Evolutionary conservation across 23 red algal genomes (phyloP).

Genomic region (Porphyridium purpureum): DNA sequence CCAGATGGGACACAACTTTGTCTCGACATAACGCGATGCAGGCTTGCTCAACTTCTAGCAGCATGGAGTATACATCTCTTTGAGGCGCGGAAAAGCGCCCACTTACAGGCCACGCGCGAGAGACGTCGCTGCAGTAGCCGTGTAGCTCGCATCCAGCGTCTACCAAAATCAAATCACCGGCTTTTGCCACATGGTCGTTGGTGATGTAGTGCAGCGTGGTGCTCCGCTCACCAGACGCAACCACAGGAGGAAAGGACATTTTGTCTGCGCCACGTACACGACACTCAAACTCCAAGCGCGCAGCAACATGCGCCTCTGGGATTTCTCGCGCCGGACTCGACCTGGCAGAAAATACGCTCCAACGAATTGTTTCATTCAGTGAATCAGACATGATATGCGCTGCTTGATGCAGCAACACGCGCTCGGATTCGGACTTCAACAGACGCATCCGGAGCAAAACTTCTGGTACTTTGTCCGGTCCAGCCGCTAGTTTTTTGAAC

Average conservation of each 20-base stretch:
- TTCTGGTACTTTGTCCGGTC: constrained; percentile 5
- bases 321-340: constrained; percentile 1
- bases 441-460: constrained; percentile 23
- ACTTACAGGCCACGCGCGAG: constrained; percentile 57
- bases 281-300: constrained; percentile 34
- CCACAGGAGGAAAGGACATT: constrained; percentile 74
- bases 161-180: constrained; percentile 66
- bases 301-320: constrained; percentile 40
- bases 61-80: constrained; percentile 44
- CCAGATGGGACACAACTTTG: too few species aligned
- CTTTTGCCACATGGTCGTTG: constrained; percentile 22
- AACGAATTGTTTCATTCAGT: constrained; percentile 40
- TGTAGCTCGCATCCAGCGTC: constrained; percentile 65
- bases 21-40: constrained; percentile 34
- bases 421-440: constrained; percentile 61
- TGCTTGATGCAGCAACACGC: constrained; percentile 28
- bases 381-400: constrained; percentile 17
- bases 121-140: constrained; percentile 66
- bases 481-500: constrained; percentile 7
- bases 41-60: constrained; percentile 30
- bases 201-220: constrained; percentile 63
- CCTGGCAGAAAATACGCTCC: constrained; percentile 8
- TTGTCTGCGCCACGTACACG: constrained; percentile 24
- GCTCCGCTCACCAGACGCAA: constrained; percentile 31
- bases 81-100: constrained; percentile 46